Base-by-base conservation (phyloP, 2,329 filamentous ascomycete genomes). In the Xenosphaeropsis pyriputrescens region DNA sequence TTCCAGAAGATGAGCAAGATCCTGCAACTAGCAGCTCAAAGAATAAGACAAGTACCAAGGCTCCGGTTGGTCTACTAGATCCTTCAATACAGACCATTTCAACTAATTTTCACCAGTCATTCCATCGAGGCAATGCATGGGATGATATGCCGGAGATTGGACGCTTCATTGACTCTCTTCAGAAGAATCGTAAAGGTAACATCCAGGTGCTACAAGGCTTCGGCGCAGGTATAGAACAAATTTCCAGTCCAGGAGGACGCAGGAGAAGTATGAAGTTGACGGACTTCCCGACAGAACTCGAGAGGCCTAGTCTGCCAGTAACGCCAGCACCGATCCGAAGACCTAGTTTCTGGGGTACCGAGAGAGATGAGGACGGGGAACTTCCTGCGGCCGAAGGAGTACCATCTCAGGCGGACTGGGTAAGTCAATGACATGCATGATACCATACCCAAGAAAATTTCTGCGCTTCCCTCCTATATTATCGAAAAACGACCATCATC, bases 101-200 rank as follows among this genome's bases (percentile, higher is more conserved):
- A 29, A 61, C 70, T 35, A 68, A 79, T 50, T 70, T 76, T 15
- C 93, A 84, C 83, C 70, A 75, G 44, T 68, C 68, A 34, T 94
- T 81, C 32, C 66, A 74, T n/a, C 71, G 76, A 34, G 73, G 67
- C 36, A 98, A 96, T 57, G 88, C 85, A 13, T 98, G 91, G 91
- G 91, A 98, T 51, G 83, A 85, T 38, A 72, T 93, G 37, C 83
- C 84, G 11, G 81, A 85, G 46, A 98, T 98, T 49, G 78, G 85
- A 50, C 72, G 74, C 45, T 98, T 95, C 54, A 83, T 96, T 39
- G 82, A 84, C 45, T 70, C 74, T 38, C 64, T 93, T 39, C 76
- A 81, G 49, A 75, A 78, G 55, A 68, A 73, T 51, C 69, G 67
- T 40, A 67, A 64, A 42, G 66, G 50, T 16, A 51, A 53, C 31